These are phyloP conservation scores for Cucurbita ficifolia DNA, from an alignment of 306 rosid genomes.

Conservation along the genomic window DNA sequence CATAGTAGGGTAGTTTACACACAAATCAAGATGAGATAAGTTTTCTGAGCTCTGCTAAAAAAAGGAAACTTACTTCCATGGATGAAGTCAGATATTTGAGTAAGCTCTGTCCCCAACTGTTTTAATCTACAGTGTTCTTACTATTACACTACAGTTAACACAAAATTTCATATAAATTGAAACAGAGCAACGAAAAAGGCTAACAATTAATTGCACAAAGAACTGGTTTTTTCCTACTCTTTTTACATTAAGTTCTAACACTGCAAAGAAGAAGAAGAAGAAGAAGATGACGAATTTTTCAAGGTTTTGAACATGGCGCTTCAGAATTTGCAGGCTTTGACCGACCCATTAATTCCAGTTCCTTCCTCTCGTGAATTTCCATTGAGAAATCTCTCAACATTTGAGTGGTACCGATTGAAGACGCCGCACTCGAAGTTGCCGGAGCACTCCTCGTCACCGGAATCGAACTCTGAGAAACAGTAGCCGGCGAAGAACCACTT, in stretches of 20 bases:
- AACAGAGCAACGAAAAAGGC: neutral
- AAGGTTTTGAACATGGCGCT: conserved; percentile 26
- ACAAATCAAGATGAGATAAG: no score
- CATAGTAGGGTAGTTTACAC: no score
- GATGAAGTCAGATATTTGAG: neutral
- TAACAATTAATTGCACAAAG: neutral
- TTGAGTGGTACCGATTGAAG: conserved; percentile 17
- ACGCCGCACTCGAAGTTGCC: neutral
- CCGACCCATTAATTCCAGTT: conserved; percentile 49
- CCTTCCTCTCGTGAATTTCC: conserved; percentile 61
- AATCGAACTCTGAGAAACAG: conserved; percentile 25
- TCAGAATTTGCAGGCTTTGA: conserved; percentile 22
- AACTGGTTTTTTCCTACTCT: neutral
- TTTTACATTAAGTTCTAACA: neutral
- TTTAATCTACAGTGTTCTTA: neutral
- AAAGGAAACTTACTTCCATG: neutral
- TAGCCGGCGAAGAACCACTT: conserved; percentile 19
- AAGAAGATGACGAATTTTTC: neutral
- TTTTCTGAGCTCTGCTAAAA: neutral
- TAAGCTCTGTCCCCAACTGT: neutral
- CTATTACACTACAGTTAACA: neutral
- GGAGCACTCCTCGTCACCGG: conserved; percentile 9
- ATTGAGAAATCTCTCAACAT: conserved; percentile 59
- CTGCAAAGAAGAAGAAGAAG: neutral
- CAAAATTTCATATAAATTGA: neutral